Base-by-base conservation (phyloP, 331 rosid species). In the Malus hybrid region DNA sequence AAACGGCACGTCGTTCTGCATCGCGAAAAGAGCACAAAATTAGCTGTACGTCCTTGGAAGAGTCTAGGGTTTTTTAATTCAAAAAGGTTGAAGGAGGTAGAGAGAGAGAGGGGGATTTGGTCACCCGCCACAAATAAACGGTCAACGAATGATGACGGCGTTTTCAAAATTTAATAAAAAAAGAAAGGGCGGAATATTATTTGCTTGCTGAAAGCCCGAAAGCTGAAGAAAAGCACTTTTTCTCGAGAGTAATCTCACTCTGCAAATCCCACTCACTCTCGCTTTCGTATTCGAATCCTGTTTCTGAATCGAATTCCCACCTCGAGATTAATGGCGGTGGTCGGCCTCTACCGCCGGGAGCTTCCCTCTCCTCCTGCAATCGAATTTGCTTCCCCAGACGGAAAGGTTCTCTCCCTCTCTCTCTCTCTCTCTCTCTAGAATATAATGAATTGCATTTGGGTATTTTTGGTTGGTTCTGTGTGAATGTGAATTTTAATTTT, bases 281-380 rank as follows among this genome's bases (percentile, higher is more conserved):
- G 46, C 13, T 39, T 39, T 39, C 46, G 46, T 39, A 39, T 39
- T 39, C 46, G 46, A 39, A 36, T 36, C 42, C 42, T 36, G 11
- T 36, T 36, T 36, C 42, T 36, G 42, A 36, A 39, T 39, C 46
- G 46, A 39, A 39, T 39, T 16, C 59, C 59, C 8, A 14, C 10
- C 59, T 52, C 18, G 7, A 22, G 55, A 3, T 5, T 19, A 19
- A 91, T 87, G 93, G 88, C 94, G 28, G 73, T 80, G 56, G 80
- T 86, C 2, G 81, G 94, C 65, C 55, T 91, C 7, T 89, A 81
- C 82, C 89, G 97, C 54, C 80, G 91, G 75, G 76, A 65, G 71
- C 93, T 91, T 27, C 97, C 97, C 32, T 82, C 87, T 6, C 90
- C 93, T 19, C 94, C 94, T 0, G 89, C 97, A 7, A 81, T 91